A percentile compares a stretch with the other conserved stretches of the same genome.
Conservation (phyloP, 805 yeast species). For the Saccharomyces mikatae region DNA sequence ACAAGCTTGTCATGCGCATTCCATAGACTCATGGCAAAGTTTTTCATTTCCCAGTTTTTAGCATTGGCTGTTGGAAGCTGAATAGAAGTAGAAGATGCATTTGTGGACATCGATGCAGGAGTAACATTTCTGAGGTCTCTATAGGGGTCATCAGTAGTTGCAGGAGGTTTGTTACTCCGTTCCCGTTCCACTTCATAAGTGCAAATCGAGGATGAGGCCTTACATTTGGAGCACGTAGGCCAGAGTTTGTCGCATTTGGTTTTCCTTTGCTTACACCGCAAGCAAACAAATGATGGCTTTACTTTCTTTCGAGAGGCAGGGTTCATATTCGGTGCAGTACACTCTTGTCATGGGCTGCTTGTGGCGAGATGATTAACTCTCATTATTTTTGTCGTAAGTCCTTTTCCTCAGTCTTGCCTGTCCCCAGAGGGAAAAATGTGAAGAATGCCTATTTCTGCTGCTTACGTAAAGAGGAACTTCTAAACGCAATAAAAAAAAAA, state of each 20-base stretch:
- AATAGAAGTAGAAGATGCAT: neutral
- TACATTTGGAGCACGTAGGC: constrained; percentile 16
- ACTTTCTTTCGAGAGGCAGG: constrained; percentile 1
- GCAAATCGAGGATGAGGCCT: constrained; percentile 6
- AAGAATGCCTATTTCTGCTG: neutral
- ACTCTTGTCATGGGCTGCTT: neutral
- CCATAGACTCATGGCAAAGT: constrained; percentile 10
- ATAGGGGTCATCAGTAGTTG: neutral
- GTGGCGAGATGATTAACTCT: neutral
- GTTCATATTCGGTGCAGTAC: neutral
- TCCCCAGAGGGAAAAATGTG: neutral
- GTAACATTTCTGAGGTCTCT: neutral
- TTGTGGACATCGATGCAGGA: neutral
- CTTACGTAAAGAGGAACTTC: neutral
- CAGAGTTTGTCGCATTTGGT: constrained; percentile 17
- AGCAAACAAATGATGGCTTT: constrained; percentile 13
- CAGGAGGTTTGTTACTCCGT: neutral
- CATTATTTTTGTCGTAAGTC: neutral
- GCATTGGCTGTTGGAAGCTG: neutral
- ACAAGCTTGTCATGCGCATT: constrained; percentile 13
- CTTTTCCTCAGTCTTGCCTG: neutral
- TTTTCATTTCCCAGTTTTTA: neutral
- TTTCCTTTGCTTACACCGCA: constrained; percentile 12
- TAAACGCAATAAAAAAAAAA: neutral
- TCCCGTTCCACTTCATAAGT: constrained; percentile 6